A percentile compares a stretch with the other conserved stretches of the same genome.
These are phyloP conservation scores for Melampsora larici-populina DNA, from an alignment of 1,284 basidiomycete genomes.

Conservation along the genomic window DNA sequence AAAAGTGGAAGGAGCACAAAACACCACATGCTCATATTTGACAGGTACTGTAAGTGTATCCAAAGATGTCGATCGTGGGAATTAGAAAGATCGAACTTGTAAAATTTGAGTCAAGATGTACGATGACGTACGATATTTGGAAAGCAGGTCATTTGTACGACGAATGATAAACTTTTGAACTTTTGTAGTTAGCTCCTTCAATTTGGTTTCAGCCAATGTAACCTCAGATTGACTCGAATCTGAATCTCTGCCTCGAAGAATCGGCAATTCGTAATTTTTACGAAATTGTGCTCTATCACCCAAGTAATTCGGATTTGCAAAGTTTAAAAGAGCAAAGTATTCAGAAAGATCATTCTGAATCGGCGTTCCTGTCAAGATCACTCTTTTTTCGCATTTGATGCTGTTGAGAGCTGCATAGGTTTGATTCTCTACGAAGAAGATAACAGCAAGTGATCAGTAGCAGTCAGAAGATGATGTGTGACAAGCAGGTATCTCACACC, in stretches of 20 bases:
- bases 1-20: constrained; percentile 83
- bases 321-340: constrained; percentile 92
- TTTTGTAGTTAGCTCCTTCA: constrained; percentile 84
- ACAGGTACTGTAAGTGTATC: constrained; percentile 70
- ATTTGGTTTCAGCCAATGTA: constrained; percentile 78
- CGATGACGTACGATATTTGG: constrained; percentile 78
- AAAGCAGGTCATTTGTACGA: constrained; percentile 91
- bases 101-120: not conserved
- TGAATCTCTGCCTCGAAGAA: constrained; percentile 88
- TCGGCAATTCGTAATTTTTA: constrained; percentile 92
- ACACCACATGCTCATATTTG: constrained; percentile 99
- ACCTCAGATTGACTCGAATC: constrained; percentile 80
- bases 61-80: not conserved
- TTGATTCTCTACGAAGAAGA: constrained; percentile 47
- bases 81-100: not conserved
- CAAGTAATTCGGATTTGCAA: constrained; percentile 93
- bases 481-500: constrained; percentile 57
- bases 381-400: constrained; percentile 85
- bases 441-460: not conserved
- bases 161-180: constrained; percentile 97
- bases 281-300: constrained; percentile 89
- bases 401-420: constrained; percentile 83
- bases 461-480: not conserved
- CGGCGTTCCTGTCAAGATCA: constrained; percentile 93
- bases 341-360: constrained; percentile 96